Conservation (phyloP, 2,329 filamentous ascomycete species). For the Kalaharituber pfeilii region DNA sequence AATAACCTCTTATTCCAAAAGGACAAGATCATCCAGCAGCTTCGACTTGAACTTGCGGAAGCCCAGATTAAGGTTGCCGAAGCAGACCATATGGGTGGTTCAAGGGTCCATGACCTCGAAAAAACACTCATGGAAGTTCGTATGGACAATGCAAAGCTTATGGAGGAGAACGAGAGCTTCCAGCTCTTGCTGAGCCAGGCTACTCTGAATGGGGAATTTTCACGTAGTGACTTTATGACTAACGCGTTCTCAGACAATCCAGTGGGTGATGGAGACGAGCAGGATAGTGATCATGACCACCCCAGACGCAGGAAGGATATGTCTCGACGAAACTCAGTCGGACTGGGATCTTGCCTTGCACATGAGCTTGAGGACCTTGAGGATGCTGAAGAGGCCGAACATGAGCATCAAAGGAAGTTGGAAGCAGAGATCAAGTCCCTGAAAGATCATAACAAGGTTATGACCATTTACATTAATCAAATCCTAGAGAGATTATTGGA, state of each 20-base stretch:
- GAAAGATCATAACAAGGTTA: constrained; percentile 90
- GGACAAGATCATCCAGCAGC: constrained; percentile 84
- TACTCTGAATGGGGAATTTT: constrained; percentile 84
- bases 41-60: constrained; percentile 83
- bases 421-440: constrained; percentile 62
- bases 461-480: constrained; percentile 96
- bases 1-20: constrained; percentile 65
- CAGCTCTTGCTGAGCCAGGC: constrained; percentile 86
- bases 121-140: constrained; percentile 75
- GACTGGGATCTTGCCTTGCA: constrained; percentile 47
- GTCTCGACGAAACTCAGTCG: constrained; percentile 23
- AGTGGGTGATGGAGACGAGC: constrained; percentile 27
- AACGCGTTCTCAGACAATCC: constrained; percentile 26
- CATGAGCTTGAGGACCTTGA: constrained; percentile 68
- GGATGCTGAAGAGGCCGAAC: constrained; percentile 33
- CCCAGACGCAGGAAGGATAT: constrained; percentile 32
- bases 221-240: constrained; percentile 16
- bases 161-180: constrained; percentile 98
- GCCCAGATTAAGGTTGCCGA: constrained; percentile 90
- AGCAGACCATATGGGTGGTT: constrained; percentile 80
- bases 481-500: constrained; percentile 91
- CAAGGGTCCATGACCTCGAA: constrained; percentile 76
- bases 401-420: constrained; percentile 39
- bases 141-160: constrained; percentile 85
- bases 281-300: constrained; percentile 41